Evolutionary conservation across 306 rosid species (phyloP).

Genomic region (Malus asiatica): DNA sequence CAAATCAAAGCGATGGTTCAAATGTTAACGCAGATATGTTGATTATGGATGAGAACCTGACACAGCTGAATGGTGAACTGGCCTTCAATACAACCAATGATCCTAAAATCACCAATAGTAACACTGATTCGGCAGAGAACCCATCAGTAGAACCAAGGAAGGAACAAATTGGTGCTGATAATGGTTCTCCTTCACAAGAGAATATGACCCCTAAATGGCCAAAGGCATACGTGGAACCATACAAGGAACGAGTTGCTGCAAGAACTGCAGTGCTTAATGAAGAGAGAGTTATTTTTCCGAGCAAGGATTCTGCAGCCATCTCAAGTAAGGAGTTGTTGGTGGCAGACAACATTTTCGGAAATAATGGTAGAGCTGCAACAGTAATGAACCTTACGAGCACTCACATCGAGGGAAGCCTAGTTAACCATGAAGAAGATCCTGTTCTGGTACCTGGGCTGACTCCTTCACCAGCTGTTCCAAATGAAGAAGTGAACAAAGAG

Average conservation of each 20-base stretch:
- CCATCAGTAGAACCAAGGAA: conserved; percentile 14
- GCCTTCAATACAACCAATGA: neutral
- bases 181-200: conserved; percentile 17
- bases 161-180: conserved; percentile 15
- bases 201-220: conserved; percentile 23
- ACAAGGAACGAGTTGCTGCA: neutral
- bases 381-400: conserved; percentile 14
- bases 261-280: neutral
- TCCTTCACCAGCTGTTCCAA: conserved; percentile 5
- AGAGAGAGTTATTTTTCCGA: conserved; percentile 1
- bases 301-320: conserved; percentile 19
- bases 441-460: conserved; percentile 71
- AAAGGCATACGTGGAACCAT: neutral
- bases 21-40: conserved; percentile 14
- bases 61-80: conserved; percentile 19
- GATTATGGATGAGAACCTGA: conserved; percentile 21
- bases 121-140: conserved; percentile 16
- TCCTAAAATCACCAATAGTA: conserved; percentile 9
- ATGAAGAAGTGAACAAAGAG: conserved; percentile 24
- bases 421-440: conserved; percentile 37
- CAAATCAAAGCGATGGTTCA: conserved; percentile 17
- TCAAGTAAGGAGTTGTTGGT: neutral
- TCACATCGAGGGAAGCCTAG: conserved; percentile 21
- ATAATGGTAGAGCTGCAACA: conserved; percentile 25
- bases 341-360: conserved; percentile 19